phyloP scores from a whole-genome alignment of 495 filamentous ascomycete species.

The Penicillium subrubescens region DNA sequence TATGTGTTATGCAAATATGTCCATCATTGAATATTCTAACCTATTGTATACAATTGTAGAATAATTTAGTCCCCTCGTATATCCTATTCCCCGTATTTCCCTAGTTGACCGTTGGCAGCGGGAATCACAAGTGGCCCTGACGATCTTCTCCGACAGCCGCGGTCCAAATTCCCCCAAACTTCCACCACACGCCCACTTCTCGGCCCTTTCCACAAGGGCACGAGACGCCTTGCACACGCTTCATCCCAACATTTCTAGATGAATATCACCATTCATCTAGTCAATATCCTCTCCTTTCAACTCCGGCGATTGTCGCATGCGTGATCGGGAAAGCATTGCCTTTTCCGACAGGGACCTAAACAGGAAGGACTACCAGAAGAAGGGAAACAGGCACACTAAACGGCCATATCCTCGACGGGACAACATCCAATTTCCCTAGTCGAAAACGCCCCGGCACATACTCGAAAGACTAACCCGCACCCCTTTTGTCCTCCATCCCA shows the following conservation, averaged over 20 bases:
- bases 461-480: background rate
- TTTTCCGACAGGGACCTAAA: slow-evolving; percentile 9
- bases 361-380: background rate
- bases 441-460: slow-evolving; percentile 1
- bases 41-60: background rate
- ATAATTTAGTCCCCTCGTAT: background rate
- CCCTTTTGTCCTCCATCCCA: slow-evolving; percentile 4
- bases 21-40: background rate
- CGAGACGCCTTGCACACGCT: slow-evolving; percentile 7
- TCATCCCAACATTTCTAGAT: background rate
- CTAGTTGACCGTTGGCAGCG: background rate
- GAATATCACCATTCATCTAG: background rate
- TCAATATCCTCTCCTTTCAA: background rate
- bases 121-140: slow-evolving; percentile 33
- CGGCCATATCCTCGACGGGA: background rate
- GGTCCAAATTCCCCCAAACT: slow-evolving; percentile 25
- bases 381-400: slow-evolving; percentile 1
- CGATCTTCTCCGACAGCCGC: slow-evolving; percentile 44
- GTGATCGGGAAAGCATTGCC: slow-evolving; percentile 15
- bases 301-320: slow-evolving; percentile 11
- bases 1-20: slow-evolving; percentile 3
- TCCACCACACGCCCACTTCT: slow-evolving; percentile 16
- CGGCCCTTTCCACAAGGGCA: slow-evolving; percentile 11
- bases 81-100: background rate
- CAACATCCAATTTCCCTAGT: slow-evolving; percentile 5